These are phyloP conservation scores for Penstemon eatonii DNA, from an alignment of 257 asterid genomes.

Conservation along the genomic window DNA sequence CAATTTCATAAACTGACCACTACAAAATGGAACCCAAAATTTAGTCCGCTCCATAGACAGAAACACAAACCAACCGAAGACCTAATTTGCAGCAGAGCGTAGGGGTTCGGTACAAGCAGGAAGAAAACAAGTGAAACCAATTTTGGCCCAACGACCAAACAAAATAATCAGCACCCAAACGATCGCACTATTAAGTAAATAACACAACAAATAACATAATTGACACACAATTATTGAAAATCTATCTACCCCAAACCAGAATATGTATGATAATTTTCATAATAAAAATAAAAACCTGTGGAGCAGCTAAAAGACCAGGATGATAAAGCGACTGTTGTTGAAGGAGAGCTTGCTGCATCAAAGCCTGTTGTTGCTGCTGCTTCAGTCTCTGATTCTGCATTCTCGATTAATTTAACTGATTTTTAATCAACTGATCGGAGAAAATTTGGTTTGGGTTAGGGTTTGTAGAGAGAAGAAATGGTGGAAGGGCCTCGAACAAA, in stretches of 20 bases:
- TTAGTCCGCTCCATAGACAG: too few relatives aligned
- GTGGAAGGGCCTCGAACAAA: conserved; percentile 30
- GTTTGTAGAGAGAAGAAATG: conserved; percentile 42
- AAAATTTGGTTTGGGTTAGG: conserved; percentile 34
- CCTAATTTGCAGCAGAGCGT: too few relatives aligned
- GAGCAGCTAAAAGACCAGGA: conserved; percentile 89
- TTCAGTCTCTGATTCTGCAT: conserved; percentile 89
- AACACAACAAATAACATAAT: not conserved
- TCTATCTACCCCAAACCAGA: not conserved
- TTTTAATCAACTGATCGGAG: conserved; percentile 31
- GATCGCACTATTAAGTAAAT: not conserved
- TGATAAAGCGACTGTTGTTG: conserved; percentile 90
- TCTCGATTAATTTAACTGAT: conserved; percentile 22
- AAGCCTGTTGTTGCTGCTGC: conserved; percentile 83
- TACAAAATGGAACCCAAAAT: too few relatives aligned
- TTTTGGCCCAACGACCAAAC: too few relatives aligned
- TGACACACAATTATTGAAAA: conserved; percentile 11
- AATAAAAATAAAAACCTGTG: conserved; percentile 55
- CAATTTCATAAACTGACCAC: too few relatives aligned
- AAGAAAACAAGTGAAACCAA: too few relatives aligned
- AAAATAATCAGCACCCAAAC: too few relatives aligned
- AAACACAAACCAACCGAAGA: too few relatives aligned
- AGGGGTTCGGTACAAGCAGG: too few relatives aligned
- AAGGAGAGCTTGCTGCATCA: conserved; percentile 96
- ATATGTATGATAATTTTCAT: not conserved